phyloP scores from a whole-genome alignment of 2,329 filamentous ascomycete species.

The Talaromyces funiculosus region DNA sequence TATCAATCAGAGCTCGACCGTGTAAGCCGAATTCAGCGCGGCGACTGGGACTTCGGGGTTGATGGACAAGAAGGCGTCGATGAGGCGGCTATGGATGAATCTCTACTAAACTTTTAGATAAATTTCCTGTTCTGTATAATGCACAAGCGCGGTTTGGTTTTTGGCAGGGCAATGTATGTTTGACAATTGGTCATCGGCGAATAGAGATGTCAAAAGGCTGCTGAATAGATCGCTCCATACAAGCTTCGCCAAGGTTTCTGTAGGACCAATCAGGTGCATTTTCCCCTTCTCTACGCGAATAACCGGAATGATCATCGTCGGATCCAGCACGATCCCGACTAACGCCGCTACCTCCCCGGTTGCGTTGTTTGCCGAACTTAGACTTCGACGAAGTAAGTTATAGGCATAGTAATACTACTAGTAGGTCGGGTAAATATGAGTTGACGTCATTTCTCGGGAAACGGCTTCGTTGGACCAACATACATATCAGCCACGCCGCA shows the following conservation, averaged over 20 bases:
- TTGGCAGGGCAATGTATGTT: not conserved
- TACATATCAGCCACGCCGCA: no score
- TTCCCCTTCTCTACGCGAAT: not conserved
- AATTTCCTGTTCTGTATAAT: not conserved
- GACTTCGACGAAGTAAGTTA: no score
- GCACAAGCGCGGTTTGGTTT: not conserved
- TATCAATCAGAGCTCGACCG: conserved; percentile 88
- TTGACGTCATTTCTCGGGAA: not conserved
- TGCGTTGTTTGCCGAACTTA: no score
- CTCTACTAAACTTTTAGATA: conserved; percentile 7
- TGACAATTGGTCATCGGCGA: not conserved
- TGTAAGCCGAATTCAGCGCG: conserved; percentile 79
- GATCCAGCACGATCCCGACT: not conserved
- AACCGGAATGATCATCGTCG: not conserved
- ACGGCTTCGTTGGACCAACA: not conserved
- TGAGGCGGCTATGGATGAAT: conserved; percentile 18
- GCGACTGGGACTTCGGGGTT: conserved; percentile 72
- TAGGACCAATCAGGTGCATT: not conserved
- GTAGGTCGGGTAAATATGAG: no score
- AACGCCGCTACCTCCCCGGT: not conserved
- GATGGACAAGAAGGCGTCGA: conserved; percentile 23
- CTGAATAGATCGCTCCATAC: not conserved
- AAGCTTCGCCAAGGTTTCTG: conserved; percentile 8
- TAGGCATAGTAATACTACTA: no score
- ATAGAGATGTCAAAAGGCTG: no score